Base-by-base conservation (phyloP, 495 filamentous ascomycete genomes). In the Hypoxylon trugodes region DNA sequence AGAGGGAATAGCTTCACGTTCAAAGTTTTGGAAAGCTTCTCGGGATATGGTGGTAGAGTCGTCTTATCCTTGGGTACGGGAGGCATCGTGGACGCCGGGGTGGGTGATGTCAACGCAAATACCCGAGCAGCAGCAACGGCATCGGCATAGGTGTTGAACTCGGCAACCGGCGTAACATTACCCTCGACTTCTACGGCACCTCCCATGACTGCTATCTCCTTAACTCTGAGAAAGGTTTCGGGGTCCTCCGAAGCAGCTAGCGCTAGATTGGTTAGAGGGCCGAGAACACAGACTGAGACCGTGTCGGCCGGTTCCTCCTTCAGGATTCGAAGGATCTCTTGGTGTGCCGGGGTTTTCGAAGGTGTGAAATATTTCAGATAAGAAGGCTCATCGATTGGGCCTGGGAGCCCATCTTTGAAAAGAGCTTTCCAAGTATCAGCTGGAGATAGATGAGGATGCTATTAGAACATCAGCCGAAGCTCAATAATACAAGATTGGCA, bases 201-300 rank as follows among this genome's bases (percentile, higher is more conserved):
- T 28, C 94, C 95, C 95, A 99, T 99, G n/a, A 96, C 88, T 15
- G 97, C 87, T 2, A 99, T 86, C 71, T 96, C 90, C 71, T 96
- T 96, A 21, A 86, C 92, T 16, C 87, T 86, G 2, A 98, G 83
- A 77, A 99, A 96, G 3, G 91, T 88, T 69, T 90, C 87, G 1
- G 91, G 86, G 61, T 96, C 92, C 69, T 90, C 84, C 4, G 91
- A 86, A 24, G 95, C 92, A 9, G 95, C 95, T 35, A 93, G 73
- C 8, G 96, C 94, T 15, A 97, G 78, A 73, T 96, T 99, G 4
- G 93, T 97, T 30, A 98, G 77, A 0, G 95, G 95, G 0, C 96
- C 95, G 41, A 98, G 82, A 35, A 89, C 92, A 26, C 97, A 86
- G 58, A 99, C 87, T 15, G 90, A 95, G 66, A 99, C 88, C 2